phyloP scores from a whole-genome alignment of 2,329 filamentous ascomycete genomes.

The Alternaria triticina region DNA sequence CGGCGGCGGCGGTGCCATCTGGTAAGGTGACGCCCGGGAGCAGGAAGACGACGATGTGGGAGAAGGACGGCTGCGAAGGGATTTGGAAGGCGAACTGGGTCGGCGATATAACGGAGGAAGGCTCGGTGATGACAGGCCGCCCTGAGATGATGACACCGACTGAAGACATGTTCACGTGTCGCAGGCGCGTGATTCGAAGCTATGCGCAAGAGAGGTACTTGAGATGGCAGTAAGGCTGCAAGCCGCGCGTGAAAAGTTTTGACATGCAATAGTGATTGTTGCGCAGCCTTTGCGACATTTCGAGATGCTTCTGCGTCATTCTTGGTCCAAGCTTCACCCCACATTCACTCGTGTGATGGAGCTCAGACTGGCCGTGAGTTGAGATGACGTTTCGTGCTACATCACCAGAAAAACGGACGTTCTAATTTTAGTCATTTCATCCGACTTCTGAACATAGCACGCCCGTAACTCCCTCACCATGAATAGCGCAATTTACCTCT shows the following conservation, averaged over 20 bases:
- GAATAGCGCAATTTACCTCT: neutral
- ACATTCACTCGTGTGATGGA: neutral
- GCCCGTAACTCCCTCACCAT: neutral
- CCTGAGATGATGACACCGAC: slow-evolving; percentile 68
- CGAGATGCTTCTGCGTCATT: slow-evolving; percentile 29
- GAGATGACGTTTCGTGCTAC: neutral
- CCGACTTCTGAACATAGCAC: neutral
- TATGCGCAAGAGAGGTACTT: neutral
- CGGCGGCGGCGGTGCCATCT: slow-evolving; percentile 78
- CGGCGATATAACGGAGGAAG: slow-evolving; percentile 59
- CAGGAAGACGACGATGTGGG: slow-evolving; percentile 86
- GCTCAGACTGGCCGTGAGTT: neutral
- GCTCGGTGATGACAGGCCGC: slow-evolving; percentile 64
- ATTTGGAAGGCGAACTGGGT: slow-evolving; percentile 73
- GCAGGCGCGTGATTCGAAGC: neutral
- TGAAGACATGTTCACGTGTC: slow-evolving; percentile 50
- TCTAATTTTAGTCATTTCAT: neutral
- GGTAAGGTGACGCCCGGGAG: slow-evolving; percentile 80
- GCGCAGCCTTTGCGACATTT: slow-evolving; percentile 26
- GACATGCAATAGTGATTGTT: neutral
- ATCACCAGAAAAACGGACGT: neutral
- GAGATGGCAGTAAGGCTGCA: slow-evolving; percentile 5
- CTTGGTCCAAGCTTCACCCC: slow-evolving; percentile 17
- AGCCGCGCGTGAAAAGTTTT: neutral
- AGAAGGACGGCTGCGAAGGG: slow-evolving; percentile 64